These are phyloP conservation scores for Metarhizium guizhouense DNA, from an alignment of 2,329 filamentous ascomycete species.

Conservation along the genomic window DNA sequence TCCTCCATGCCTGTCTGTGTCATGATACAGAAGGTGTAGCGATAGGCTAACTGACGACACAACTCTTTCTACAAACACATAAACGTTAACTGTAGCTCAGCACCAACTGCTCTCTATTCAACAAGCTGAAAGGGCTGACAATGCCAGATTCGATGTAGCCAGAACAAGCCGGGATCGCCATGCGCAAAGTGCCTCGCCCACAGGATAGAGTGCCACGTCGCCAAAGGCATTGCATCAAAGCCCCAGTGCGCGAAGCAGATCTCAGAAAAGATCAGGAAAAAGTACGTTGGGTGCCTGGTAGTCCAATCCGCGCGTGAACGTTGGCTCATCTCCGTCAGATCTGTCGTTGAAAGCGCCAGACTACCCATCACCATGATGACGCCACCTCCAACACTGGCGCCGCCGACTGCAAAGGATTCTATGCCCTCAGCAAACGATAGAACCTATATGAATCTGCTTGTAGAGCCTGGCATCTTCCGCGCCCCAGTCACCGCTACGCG, in stretches of 20 bases:
- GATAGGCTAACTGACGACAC: neutral
- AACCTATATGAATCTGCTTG: constrained; percentile 73
- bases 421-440: constrained; percentile 48
- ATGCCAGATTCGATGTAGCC: constrained; percentile 85
- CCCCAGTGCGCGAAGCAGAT: constrained; percentile 46
- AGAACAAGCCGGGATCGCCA: constrained; percentile 86
- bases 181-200: constrained; percentile 99
- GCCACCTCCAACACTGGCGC: constrained; percentile 60
- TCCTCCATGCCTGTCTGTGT: neutral
- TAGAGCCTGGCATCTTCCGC: constrained; percentile 94
- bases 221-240: constrained; percentile 57
- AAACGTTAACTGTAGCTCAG: too few relatives aligned
- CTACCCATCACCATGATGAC: constrained; percentile 22
- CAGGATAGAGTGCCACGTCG: constrained; percentile 95
- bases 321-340: neutral
- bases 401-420: neutral
- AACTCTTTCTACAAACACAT: too few relatives aligned
- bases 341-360: neutral
- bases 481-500: constrained; percentile 95
- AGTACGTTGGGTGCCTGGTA: neutral
- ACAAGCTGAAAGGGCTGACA: neutral
- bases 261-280: constrained; percentile 42
- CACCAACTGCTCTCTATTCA: neutral
- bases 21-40: neutral
- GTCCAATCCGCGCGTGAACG: neutral